Evolutionary conservation across 1,139 yeast species (phyloP).

Genomic region (Blastobotrys capitulatus): DNA sequence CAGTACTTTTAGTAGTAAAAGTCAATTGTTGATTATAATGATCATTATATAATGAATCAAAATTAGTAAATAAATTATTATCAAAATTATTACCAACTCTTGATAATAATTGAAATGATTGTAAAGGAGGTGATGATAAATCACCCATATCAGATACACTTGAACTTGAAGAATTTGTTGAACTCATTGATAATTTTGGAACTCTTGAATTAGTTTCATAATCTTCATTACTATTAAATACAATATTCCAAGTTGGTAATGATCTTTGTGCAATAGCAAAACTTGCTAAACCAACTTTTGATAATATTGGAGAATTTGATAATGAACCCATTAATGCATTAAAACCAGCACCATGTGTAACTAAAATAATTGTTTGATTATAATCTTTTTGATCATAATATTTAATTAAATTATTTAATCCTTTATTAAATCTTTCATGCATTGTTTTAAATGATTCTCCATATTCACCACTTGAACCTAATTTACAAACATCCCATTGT

Average conservation of each 20-base stretch:
- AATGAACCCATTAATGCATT: conserved; percentile 35
- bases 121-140: background rate
- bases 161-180: conserved; percentile 12
- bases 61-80: background rate
- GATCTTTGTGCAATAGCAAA: conserved; percentile 21
- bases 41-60: background rate
- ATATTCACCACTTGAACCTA: conserved; percentile 35
- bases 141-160: conserved; percentile 10
- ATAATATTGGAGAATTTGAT: conserved; percentile 30
- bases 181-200: conserved; percentile 5
- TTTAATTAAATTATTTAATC: conserved; percentile 25
- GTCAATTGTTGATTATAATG: conserved; percentile 1
- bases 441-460: conserved; percentile 37
- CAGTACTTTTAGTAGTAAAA: background rate
- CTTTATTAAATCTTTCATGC: conserved; percentile 32
- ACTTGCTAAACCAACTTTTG: conserved; percentile 31
- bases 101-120: background rate
- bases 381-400: conserved; percentile 19
- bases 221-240: conserved; percentile 9
- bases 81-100: background rate
- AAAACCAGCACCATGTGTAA: conserved; percentile 40
- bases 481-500: conserved; percentile 28
- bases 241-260: conserved; percentile 6
- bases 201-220: background rate
- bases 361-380: conserved; percentile 28